Conservation (phyloP, 2,329 filamentous ascomycete genomes). For the Pseudogymnoascus sp. region DNA sequence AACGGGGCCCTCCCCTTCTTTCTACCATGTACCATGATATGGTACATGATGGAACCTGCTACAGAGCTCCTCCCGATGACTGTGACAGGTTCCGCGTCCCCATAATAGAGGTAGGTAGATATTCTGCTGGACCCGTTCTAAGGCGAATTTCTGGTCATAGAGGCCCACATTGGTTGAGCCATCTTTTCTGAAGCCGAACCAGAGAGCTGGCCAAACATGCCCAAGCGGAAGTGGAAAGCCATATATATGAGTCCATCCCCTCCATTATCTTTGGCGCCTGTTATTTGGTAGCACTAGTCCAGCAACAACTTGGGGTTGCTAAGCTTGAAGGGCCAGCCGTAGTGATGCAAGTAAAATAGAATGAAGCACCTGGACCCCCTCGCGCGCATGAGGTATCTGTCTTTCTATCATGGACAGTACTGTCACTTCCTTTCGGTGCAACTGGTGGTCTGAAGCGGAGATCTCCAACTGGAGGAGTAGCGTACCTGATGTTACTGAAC, state of each 20-base stretch:
- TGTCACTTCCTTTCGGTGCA: slow-evolving; percentile 24
- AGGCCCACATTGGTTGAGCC: slow-evolving; percentile 41
- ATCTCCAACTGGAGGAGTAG: slow-evolving; percentile 33
- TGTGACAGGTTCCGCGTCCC: slow-evolving; percentile 41
- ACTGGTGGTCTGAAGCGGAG: slow-evolving; percentile 36
- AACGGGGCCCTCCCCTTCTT: slow-evolving; percentile 31
- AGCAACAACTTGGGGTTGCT: background rate
- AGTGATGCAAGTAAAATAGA: background rate
- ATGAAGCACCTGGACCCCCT: background rate
- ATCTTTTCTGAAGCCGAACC: slow-evolving; percentile 33
- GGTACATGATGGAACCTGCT: slow-evolving; percentile 40
- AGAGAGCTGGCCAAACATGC: slow-evolving; percentile 29
- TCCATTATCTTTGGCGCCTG: slow-evolving; percentile 21
- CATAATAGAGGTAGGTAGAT: slow-evolving; percentile 46
- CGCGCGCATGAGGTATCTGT: background rate
- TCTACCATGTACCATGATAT: slow-evolving; percentile 38
- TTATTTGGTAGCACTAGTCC: slow-evolving; percentile 17
- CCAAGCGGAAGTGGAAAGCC: slow-evolving; percentile 29
- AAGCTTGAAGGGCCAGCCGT: background rate
- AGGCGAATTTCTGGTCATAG: slow-evolving; percentile 44
- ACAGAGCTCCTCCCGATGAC: slow-evolving; percentile 43
- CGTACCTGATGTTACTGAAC: slow-evolving; percentile 38
- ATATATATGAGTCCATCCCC: slow-evolving; percentile 30
- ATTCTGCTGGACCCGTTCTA: slow-evolving; percentile 48
- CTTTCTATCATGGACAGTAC: slow-evolving; percentile 27